Percentiles rank a stretch among this genome's conserved stretches.
Conservation (phyloP, 2,329 filamentous ascomycete species). For the Thelonectria blattea region DNA sequence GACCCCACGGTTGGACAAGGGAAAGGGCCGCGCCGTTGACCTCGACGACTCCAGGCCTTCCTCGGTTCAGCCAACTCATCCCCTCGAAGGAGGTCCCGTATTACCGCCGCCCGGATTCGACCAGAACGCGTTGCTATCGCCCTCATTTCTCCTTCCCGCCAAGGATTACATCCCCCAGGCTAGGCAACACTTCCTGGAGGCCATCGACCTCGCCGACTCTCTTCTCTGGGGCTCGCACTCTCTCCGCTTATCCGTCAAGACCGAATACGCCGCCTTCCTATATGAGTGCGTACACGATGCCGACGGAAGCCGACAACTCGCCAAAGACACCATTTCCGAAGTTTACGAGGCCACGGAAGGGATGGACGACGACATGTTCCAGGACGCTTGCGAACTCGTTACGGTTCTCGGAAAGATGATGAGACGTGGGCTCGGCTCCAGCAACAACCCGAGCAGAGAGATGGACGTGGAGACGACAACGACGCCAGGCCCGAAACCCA, state of each 20-base stretch:
- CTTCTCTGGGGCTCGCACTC: slow-evolving; percentile 89
- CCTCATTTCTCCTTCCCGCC: slow-evolving; percentile 80
- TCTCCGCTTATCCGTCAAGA: slow-evolving; percentile 84
- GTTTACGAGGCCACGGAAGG: slow-evolving; percentile 91
- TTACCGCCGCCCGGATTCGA: slow-evolving; percentile 62
- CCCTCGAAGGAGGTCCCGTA: slow-evolving; percentile 65
- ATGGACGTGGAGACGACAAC: slow-evolving; percentile 38
- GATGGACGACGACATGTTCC: slow-evolving; percentile 95
- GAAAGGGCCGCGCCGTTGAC: slow-evolving; percentile 55
- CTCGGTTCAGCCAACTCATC: slow-evolving; percentile 56
- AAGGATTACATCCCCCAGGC: slow-evolving; percentile 85
- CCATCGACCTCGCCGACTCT: slow-evolving; percentile 73
- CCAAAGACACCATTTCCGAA: slow-evolving; percentile 83
- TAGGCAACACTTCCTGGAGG: slow-evolving; percentile 79
- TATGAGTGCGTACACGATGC: slow-evolving; percentile 91
- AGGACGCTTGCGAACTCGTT: slow-evolving; percentile 88
- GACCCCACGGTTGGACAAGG: slow-evolving; percentile 50
- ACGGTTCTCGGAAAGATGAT: slow-evolving; percentile 87
- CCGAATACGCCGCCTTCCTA: slow-evolving; percentile 90
- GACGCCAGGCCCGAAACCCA: slow-evolving; percentile 27
- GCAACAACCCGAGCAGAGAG: slow-evolving; percentile 43
- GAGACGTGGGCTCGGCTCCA: slow-evolving; percentile 68
- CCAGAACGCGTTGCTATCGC: slow-evolving; percentile 49
- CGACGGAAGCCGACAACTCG: slow-evolving; percentile 75
- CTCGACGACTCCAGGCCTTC: slow-evolving; percentile 51